These are phyloP conservation scores for Ziziphus jujuba DNA, from an alignment of 306 rosid species.

Conservation along the genomic window DNA sequence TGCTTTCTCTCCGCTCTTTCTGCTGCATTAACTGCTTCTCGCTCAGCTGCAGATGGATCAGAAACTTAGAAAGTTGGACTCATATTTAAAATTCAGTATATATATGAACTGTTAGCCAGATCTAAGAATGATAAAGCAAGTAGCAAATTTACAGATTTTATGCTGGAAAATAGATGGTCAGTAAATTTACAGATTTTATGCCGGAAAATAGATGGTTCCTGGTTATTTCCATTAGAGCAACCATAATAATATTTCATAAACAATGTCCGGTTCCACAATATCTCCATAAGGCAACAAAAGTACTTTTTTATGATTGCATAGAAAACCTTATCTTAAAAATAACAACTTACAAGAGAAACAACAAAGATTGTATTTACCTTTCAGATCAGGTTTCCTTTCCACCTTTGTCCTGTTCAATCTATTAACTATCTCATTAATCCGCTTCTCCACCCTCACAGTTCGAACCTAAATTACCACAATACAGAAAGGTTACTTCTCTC, in stretches of 20 bases:
- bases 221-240: too few species aligned
- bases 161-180: not conserved
- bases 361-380: slow-evolving; percentile 51
- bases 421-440: slow-evolving; percentile 85
- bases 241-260: too few species aligned
- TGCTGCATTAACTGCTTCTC: slow-evolving; percentile 90
- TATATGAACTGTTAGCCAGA: not conserved
- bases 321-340: not conserved
- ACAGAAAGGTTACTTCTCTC: slow-evolving; percentile 23
- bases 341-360: slow-evolving; percentile 5
- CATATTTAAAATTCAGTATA: not conserved
- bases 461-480: slow-evolving; percentile 59
- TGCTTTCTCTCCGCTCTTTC: slow-evolving; percentile 92
- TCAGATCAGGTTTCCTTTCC: slow-evolving; percentile 90
- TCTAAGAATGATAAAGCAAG: not conserved
- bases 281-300: not conserved
- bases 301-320: not conserved
- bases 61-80: not conserved
- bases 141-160: not conserved
- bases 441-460: slow-evolving; percentile 88
- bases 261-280: not conserved
- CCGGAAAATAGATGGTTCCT: not conserved
- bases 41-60: slow-evolving; percentile 59
- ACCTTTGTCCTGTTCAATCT: slow-evolving; percentile 88
- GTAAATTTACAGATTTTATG: not conserved